These are phyloP conservation scores for Cercospora zeae-maydis DNA, from an alignment of 2,329 filamentous ascomycete genomes.

Conservation along the genomic window DNA sequence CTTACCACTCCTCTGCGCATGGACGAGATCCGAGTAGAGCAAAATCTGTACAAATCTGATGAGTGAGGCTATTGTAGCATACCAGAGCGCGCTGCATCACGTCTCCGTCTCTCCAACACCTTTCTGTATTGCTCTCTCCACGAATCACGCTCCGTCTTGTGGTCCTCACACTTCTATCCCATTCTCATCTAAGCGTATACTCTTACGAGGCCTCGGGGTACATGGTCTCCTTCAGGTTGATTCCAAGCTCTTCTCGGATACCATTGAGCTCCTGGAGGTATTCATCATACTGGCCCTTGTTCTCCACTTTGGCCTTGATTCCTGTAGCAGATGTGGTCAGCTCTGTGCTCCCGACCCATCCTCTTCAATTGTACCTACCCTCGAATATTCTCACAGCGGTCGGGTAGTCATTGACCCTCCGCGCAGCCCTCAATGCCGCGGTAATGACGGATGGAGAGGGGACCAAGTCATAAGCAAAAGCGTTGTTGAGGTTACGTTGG, in stretches of 20 bases:
- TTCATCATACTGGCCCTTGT: conserved; percentile 93
- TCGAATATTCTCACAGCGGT: conserved; percentile 98
- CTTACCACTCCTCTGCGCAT: neutral
- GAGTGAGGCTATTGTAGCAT: conserved; percentile 28
- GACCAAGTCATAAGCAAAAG: conserved; percentile 99
- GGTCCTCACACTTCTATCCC: conserved; percentile 11
- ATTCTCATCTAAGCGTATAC: conserved; percentile 5
- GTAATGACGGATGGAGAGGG: conserved; percentile 86
- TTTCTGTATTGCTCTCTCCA: conserved; percentile 3
- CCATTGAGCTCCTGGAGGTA: conserved; percentile 91
- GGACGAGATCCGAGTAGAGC: conserved; percentile 1
- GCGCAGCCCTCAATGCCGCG: conserved; percentile 87
- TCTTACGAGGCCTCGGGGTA: conserved; percentile 58
- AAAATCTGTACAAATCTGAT: conserved; percentile 28
- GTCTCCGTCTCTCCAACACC: conserved; percentile 6
- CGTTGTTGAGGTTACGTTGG: conserved; percentile 96
- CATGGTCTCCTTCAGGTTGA: conserved; percentile 86
- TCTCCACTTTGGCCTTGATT: conserved; percentile 99
- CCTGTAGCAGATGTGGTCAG: conserved; percentile 44
- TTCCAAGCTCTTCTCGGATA: conserved; percentile 87
- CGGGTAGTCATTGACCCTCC: conserved; percentile 96
- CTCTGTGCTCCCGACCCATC: neutral
- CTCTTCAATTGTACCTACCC: conserved; percentile 54
- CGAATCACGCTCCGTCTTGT: conserved; percentile 6
- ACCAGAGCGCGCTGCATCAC: conserved; percentile 17